A percentile compares a stretch with the other conserved stretches of the same genome.
Conservation (phyloP, 106 monocot species). For the Dioscorea alata region DNA sequence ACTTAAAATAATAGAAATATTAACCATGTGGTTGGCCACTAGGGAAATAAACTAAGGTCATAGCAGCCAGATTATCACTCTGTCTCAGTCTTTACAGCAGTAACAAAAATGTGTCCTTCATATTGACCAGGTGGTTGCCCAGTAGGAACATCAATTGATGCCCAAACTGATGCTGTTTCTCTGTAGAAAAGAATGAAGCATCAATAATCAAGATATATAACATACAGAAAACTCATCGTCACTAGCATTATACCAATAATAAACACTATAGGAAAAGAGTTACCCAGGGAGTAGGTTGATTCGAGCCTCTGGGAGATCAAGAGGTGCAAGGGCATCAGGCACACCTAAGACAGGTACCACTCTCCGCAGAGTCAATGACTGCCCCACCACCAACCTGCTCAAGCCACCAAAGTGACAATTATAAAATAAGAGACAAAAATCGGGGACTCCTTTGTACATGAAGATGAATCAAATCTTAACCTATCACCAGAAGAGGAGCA, state of each 20-base stretch:
- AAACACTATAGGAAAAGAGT: constrained; percentile 14
- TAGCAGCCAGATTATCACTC: constrained; percentile 24
- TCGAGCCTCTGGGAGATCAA: constrained; percentile 70
- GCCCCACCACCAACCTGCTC: constrained; percentile 66
- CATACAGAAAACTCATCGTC: neutral
- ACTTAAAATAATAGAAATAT: neutral
- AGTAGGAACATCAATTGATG: constrained; percentile 76
- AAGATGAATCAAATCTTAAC: constrained; percentile 20
- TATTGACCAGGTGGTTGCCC: constrained; percentile 92
- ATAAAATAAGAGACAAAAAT: constrained; percentile 7
- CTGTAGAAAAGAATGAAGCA: constrained; percentile 27
- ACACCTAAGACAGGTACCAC: constrained; percentile 94
- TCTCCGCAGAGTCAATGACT: constrained; percentile 60
- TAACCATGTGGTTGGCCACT: neutral
- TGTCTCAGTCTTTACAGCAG: constrained; percentile 50
- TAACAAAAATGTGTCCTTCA: constrained; percentile 76
- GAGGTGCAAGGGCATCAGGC: constrained; percentile 99
- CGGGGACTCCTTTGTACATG: neutral
- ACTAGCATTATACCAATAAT: neutral
- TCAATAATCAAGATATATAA: neutral
- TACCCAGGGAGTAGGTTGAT: constrained; percentile 93
- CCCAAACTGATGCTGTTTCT: constrained; percentile 83
- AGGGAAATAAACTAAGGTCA: neutral
- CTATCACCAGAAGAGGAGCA: constrained; percentile 89
- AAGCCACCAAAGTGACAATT: constrained; percentile 8